Base-by-base conservation (phyloP, 208 protist species). In the Novymonas esmeraldas region DNA sequence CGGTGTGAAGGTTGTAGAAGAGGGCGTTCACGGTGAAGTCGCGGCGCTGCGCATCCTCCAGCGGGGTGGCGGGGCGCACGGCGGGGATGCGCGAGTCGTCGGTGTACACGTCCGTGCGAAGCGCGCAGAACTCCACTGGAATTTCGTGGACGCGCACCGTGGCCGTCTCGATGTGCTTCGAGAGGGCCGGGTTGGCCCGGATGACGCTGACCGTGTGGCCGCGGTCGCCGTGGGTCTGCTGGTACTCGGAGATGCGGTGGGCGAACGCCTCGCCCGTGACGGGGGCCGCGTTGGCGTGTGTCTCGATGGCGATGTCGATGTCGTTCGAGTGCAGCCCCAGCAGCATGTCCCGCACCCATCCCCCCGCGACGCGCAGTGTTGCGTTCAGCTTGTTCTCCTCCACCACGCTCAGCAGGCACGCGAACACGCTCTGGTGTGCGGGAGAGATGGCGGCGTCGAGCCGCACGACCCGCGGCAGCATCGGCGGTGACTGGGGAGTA, bases 21-120 rank as follows among this genome's bases (percentile, higher is more conserved):
- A 99, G 84, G 18, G 97, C 74, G 81, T 99, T 99, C 36, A 99
- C 96, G n/a, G 98, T 99, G 64, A 99, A 98, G 81, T 99, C 99
- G 28, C 99, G 84, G 18, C 98, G 75, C 28, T 87, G 56, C 3
- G 98, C 97, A 78, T 99, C 99, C 64, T 99, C 88, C n/a, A 80
- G 28, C 22, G 90, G 81, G 0, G 87, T 92, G n/a, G 79, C 94
- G 16, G 82, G 72, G 2, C 85, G 81, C 18, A 97, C 86, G 46
- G 75, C 49, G 7, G 98, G 98, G 33, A 99, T 99, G 58, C 98
- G 82, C 10, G 81, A 93, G 26, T 93, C 80, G 4, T 58, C 55
- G 2, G 81, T 81, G 85, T 99, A 99, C 13, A 87, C 74, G 71
- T 99, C 98, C 0, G 82, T 75, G 29, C 98, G 73, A 4, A 99